Conservation (phyloP, 73 alveolate species). For the Uronychia binucleata region DNA sequence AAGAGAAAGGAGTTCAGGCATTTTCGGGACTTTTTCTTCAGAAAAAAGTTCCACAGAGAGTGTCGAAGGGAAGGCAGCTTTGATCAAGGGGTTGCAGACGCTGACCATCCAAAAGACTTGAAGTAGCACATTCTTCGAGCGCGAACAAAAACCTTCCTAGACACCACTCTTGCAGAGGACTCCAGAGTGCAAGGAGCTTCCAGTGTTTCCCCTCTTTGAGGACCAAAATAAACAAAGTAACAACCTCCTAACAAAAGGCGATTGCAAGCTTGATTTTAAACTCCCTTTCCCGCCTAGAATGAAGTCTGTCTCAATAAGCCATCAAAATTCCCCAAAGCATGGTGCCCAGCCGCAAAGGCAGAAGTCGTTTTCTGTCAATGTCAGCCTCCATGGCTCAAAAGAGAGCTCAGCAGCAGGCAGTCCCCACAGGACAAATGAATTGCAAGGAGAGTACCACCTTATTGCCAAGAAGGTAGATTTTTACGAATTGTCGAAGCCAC, state of each 20-base stretch:
- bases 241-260: not conserved
- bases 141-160: not conserved
- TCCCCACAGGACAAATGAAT: no score
- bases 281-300: not conserved
- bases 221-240: no score
- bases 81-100: not conserved
- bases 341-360: not conserved
- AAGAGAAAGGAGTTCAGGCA: no score
- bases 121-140: not conserved
- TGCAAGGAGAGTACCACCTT: no score
- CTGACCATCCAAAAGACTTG: not conserved
- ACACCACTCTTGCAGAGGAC: not conserved
- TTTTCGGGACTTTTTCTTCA: no score
- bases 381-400: not conserved
- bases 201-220: no score
- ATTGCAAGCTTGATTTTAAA: no score
- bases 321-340: not conserved
- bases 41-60: not conserved
- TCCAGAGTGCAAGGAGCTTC: not conserved
- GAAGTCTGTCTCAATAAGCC: not conserved
- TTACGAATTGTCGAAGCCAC: no score
- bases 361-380: not conserved
- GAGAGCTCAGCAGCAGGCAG: not conserved
- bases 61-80: not conserved
- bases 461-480: no score